phyloP scores from a whole-genome alignment of 768 basidiomycete genomes.

The Kwoniella heveanensis region DNA sequence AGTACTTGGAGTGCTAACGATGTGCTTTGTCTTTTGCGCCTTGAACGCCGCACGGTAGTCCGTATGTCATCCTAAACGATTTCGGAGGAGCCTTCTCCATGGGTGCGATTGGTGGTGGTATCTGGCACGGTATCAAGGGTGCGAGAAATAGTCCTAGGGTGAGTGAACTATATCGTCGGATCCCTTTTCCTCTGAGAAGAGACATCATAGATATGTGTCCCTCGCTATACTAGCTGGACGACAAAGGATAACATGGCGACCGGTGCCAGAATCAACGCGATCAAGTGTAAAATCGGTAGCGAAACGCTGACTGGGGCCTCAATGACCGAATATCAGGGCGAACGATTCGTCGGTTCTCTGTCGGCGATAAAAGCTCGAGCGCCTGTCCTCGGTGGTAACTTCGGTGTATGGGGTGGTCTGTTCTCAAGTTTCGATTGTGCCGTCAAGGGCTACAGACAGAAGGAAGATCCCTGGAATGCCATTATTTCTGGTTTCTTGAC shows the following conservation, averaged over 20 bases:
- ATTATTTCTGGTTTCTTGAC: conserved; percentile 98
- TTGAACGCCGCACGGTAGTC: conserved; percentile 61
- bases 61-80: conserved; percentile 98
- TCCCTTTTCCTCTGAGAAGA: no score
- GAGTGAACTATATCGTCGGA: no score
- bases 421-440: conserved; percentile 99
- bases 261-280: no score
- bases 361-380: conserved; percentile 97
- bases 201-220: no score
- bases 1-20: no score
- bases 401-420: conserved; percentile 76
- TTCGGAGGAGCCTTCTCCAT: conserved; percentile 97
- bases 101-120: conserved; percentile 96
- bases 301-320: conserved; percentile 2
- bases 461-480: conserved; percentile 98
- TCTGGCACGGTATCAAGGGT: conserved; percentile 99
- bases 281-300: no score
- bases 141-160: conserved; percentile 94
- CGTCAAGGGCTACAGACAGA: conserved; percentile 93
- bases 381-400: conserved; percentile 96
- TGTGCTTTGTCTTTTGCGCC: no score
- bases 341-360: conserved; percentile 87
- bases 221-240: no score
- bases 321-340: conserved; percentile 64
- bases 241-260: no score